These are phyloP conservation scores for Penicillium verrucosum DNA, from an alignment of 2,329 filamentous ascomycete genomes.

Conservation along the genomic window DNA sequence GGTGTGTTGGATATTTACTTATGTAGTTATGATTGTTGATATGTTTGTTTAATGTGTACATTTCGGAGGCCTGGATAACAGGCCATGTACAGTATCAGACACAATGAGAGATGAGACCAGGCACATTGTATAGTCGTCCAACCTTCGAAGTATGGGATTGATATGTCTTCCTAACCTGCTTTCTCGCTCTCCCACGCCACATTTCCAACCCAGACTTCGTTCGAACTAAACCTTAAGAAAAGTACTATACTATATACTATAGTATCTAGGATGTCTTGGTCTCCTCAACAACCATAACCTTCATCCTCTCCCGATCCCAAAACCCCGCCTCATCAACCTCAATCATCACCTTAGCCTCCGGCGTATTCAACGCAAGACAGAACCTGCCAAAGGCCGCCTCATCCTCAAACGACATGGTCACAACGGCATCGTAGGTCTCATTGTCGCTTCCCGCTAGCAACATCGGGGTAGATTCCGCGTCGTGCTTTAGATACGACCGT, in stretches of 20 bases:
- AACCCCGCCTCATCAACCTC: neutral
- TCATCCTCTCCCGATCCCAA: constrained; percentile 1
- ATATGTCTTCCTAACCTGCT: neutral
- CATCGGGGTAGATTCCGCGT: neutral
- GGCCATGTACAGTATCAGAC: constrained; percentile 7
- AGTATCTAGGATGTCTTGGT: no score
- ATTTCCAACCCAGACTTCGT: neutral
- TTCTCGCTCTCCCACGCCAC: neutral
- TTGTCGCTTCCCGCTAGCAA: neutral
- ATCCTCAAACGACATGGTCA: neutral
- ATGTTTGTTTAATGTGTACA: constrained; percentile 4
- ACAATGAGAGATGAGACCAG: neutral
- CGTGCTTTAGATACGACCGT: neutral
- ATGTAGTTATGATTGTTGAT: neutral
- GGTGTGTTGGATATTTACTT: neutral
- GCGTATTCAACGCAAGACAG: neutral
- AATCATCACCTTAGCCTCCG: neutral
- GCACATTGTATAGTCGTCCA: neutral
- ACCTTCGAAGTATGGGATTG: no score
- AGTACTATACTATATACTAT: neutral
- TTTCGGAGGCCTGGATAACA: neutral
- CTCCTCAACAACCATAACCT: neutral
- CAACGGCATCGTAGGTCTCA: neutral
- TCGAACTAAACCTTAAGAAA: no score
- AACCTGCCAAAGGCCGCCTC: neutral